Conservation (phyloP, 305 asterid species). For the Fraxinus angustifolia region DNA sequence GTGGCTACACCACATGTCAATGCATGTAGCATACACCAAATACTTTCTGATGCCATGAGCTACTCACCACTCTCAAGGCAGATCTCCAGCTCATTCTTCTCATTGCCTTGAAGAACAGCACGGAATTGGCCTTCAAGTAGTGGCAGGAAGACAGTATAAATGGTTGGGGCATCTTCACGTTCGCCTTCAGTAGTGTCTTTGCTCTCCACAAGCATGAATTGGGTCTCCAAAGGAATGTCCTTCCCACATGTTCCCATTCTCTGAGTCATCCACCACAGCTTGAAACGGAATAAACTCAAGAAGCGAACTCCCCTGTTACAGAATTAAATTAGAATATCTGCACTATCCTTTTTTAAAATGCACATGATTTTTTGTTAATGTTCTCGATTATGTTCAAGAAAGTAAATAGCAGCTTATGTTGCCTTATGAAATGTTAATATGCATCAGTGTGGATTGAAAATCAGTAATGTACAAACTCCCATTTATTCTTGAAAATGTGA, state of each 20-base stretch:
- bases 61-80: constrained; percentile 59
- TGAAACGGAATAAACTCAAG: constrained; percentile 94
- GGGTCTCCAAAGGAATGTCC: constrained; percentile 92
- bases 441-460: not conserved
- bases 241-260: constrained; percentile 89
- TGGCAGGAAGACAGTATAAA: constrained; percentile 56
- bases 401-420: not conserved
- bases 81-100: constrained; percentile 44
- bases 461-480: not conserved
- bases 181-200: constrained; percentile 59
- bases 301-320: constrained; percentile 71
- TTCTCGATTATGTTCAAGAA: not conserved
- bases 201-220: constrained; percentile 94
- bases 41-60: constrained; percentile 18
- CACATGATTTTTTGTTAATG: not conserved
- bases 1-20: not conserved
- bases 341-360: not conserved
- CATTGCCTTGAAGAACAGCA: constrained; percentile 49
- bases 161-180: constrained; percentile 51
- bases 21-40: constrained; percentile 16
- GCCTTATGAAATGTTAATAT: not conserved
- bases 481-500: not conserved
- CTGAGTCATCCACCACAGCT: constrained; percentile 99
- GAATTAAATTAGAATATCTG: not conserved
- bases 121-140: constrained; percentile 54